Conservation (phyloP, 139 green algal genomes). For the Eudorina sp. region DNA sequence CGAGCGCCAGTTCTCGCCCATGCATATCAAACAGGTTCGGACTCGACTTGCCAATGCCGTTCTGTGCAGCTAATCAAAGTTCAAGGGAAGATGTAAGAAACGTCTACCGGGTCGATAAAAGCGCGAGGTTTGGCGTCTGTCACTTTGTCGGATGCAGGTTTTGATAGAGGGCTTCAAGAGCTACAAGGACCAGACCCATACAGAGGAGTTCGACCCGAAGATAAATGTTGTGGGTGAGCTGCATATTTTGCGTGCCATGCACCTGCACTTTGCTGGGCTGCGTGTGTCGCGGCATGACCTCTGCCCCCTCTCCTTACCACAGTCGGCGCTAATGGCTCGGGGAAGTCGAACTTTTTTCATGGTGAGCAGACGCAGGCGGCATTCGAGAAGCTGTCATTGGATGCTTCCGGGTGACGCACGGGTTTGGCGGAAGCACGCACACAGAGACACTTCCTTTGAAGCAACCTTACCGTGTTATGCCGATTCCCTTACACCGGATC, state of each 20-base stretch:
- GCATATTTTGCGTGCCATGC: background rate
- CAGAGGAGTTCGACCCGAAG: constrained; percentile 89
- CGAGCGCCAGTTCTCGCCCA: too few relatives aligned
- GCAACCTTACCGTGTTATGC: background rate
- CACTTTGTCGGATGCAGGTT: constrained; percentile 73
- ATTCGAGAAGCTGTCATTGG: too few relatives aligned
- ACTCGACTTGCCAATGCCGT: background rate
- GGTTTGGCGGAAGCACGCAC: too few relatives aligned
- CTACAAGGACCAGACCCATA: constrained; percentile 95
- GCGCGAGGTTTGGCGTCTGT: background rate
- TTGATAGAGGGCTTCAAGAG: constrained; percentile 98
- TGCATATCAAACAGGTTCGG: constrained; percentile 35
- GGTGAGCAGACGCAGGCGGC: too few relatives aligned
- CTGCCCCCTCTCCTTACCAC: too few relatives aligned
- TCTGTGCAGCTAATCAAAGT: too few relatives aligned
- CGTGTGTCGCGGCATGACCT: background rate
- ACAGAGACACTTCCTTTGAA: too few relatives aligned
- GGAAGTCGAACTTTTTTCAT: constrained; percentile 99
- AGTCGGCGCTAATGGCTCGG: constrained; percentile 98
- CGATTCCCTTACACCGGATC: too few relatives aligned
- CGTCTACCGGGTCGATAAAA: too few relatives aligned
- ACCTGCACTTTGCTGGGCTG: background rate
- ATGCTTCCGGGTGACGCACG: too few relatives aligned
- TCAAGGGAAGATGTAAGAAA: too few relatives aligned
- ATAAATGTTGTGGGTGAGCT: constrained; percentile 93